These are phyloP conservation scores for Acer campestre DNA, from an alignment of 345 rosid species.

Conservation along the genomic window DNA sequence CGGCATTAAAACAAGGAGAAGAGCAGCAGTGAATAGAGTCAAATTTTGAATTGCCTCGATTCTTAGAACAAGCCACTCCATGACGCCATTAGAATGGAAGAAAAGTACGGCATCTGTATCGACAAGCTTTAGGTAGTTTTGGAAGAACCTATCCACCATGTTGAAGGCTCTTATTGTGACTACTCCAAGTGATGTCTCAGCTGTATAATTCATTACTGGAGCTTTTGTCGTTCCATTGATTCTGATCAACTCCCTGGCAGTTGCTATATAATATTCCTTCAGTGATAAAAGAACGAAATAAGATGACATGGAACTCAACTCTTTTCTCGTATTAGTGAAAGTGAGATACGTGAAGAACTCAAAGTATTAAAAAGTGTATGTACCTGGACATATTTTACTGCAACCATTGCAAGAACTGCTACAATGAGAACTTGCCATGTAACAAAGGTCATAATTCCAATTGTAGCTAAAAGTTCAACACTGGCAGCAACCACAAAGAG, in stretches of 20 bases:
- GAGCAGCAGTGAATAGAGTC: conserved; percentile 68
- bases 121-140: conserved; percentile 57
- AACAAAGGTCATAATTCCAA: conserved; percentile 62
- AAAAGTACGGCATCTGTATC: conserved; percentile 78
- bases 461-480: conserved; percentile 43
- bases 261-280: conserved; percentile 67
- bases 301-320: not conserved
- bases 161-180: conserved; percentile 86
- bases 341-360: not conserved
- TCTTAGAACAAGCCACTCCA: conserved; percentile 83
- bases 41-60: conserved; percentile 70
- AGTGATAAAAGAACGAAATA: not conserved
- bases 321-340: not conserved
- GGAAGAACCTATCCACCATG: conserved; percentile 60
- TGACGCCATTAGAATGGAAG: conserved; percentile 73
- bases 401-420: conserved; percentile 55
- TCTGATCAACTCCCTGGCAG: conserved; percentile 82
- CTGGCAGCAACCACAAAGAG: conserved; percentile 39
- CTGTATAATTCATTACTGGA: conserved; percentile 84
- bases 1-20: conserved; percentile 74
- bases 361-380: not conserved
- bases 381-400: conserved; percentile 64
- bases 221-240: conserved; percentile 95
- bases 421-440: conserved; percentile 84
- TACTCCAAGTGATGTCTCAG: conserved; percentile 86